Base-by-base conservation (phyloP, 768 basidiomycete genomes). In the Hortiboletus flavorubellus region DNA sequence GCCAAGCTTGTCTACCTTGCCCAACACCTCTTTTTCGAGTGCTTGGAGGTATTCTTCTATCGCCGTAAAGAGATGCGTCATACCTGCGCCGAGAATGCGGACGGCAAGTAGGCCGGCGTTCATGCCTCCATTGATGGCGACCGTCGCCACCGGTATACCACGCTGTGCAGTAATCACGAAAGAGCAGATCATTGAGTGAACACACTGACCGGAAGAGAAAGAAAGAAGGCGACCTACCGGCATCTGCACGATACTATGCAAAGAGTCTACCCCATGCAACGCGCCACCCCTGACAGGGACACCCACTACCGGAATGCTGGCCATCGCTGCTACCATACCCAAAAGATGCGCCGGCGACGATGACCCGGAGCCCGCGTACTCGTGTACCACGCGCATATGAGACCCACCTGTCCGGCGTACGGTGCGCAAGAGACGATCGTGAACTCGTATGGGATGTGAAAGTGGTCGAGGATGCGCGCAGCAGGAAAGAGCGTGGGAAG, bases 181-280 rank as follows among this genome's bases (percentile, higher is more conserved):
- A 45, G 44, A 50, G 44, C 2, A 51, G 10, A 31, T 41, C 21
- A 12, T n/a, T 15, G 3, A 31, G n/a, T 38, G 38, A 23, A 31
- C 31, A 49, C 11, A 16, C 12, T 11, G 12, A 33, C 38, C 51
- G 30, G 53, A 3, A 9, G 45, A 21, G 26, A 26, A 5, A 26
- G 4, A 41, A 48, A 46, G n/a, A 31, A 53, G 33, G 41, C 8
- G 14, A 80, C 91, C 63, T 67, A 94, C 93, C 18, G 97, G 97
- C 97, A 99, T 99, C 74, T 98, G 97, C 9, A 99, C 94, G 60
- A 99, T 98, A 68, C 91, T 94, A 66, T 97, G 85, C 63, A 99
- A 72, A n/a, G 93, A 93, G 72, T 98, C 97, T 1, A 99, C 93
- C 0, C 97, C 97, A 68, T 97, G 95, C 12, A 98, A 78, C 0